Base-by-base conservation (phyloP, 352 stramenopile genomes). In the Thraustochytrium striatum region DNA sequence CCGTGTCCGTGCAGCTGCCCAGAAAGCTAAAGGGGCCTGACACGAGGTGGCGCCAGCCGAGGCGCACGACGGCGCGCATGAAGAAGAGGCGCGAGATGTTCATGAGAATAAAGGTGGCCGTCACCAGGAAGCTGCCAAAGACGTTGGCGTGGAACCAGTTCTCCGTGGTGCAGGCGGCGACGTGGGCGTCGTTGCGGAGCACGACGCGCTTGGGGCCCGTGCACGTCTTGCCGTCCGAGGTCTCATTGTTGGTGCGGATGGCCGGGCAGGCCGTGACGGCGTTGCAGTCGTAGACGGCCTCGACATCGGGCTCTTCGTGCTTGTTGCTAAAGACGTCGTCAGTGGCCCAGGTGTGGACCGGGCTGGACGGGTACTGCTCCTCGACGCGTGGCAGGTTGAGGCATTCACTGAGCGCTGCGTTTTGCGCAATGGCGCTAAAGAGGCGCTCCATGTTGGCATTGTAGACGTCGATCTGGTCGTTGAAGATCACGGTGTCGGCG, bases 71-170 rank as follows among this genome's bases (percentile, higher is more conserved):
- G 11, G 70, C 70, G 30, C 58, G 38, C 8, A 9, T 81, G 28
- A 52, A 52, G 33, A 72, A 58, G 36, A 72, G 30, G 8, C 70
- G 55, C 11, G 53, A 70, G 50, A 72, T 72, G 30, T 80, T 80
- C 13, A 80, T 30, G n/a, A 80, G 39, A 39, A 59, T 61, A 38
- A 80, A 80, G 32, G 53, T 30, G 21, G 21, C 55, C 0, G 79
- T 32, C 5, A 69, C 36, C 0, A 13, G 21, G 9, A 80, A 58
- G 39, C 38, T 38, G 0, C 11, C 0, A 61, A 80, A 70, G 25
- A 80, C 9, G 25, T 72, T 70, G 70, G 70, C 70, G 61, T 80
- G 70, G 21, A 80, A 1, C 55, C 58, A 80, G 35, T 75, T 58
- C 58, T 80, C 70, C 28, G 61, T 81, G n/a, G 55, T 47, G 47